Percentiles rank a stretch among this genome's conserved stretches.
Conservation (phyloP, 1,139 yeast genomes). For the Saccharomyces hybrid region DNA sequence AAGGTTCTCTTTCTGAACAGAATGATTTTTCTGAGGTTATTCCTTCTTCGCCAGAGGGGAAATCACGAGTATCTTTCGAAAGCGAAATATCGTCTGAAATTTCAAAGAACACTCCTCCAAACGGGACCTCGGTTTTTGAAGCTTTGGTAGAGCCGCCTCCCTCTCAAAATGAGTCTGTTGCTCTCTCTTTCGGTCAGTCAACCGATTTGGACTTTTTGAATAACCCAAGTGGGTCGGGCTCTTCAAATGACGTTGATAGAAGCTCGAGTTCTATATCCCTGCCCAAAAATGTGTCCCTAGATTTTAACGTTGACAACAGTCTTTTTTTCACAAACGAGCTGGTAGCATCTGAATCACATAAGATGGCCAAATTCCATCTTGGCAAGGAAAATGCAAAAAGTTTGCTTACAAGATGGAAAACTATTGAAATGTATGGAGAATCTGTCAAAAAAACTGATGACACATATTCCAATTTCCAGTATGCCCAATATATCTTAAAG, state of each 20-base stretch:
- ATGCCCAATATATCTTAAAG: slow-evolving; percentile 84
- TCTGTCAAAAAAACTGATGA: slow-evolving; percentile 80
- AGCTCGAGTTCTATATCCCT: not conserved
- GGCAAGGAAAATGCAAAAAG: slow-evolving; percentile 39
- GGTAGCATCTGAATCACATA: not conserved
- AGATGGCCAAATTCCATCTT: not conserved
- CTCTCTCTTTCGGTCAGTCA: not conserved
- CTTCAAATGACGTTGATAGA: not conserved
- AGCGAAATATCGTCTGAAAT: not conserved
- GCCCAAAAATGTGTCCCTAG: slow-evolving; percentile 22
- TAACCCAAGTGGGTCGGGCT: not conserved
- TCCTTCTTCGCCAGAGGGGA: not conserved
- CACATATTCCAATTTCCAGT: slow-evolving; percentile 76
- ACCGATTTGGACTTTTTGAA: not conserved
- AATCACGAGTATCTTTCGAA: not conserved
- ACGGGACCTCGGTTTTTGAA: not conserved
- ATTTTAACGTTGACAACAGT: not conserved
- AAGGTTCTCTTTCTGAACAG: not conserved
- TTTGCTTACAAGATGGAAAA: slow-evolving; percentile 71
- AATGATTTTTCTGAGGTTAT: not conserved
- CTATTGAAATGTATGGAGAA: slow-evolving; percentile 77
- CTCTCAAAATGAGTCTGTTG: not conserved
- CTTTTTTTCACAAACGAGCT: not conserved
- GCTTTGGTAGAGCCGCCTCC: not conserved
- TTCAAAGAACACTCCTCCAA: not conserved